Evolutionary conservation across 768 basidiomycete species (phyloP), one percentile per base, ranked within the genome.

Genomic region (Termitomyces sp.): DNA sequence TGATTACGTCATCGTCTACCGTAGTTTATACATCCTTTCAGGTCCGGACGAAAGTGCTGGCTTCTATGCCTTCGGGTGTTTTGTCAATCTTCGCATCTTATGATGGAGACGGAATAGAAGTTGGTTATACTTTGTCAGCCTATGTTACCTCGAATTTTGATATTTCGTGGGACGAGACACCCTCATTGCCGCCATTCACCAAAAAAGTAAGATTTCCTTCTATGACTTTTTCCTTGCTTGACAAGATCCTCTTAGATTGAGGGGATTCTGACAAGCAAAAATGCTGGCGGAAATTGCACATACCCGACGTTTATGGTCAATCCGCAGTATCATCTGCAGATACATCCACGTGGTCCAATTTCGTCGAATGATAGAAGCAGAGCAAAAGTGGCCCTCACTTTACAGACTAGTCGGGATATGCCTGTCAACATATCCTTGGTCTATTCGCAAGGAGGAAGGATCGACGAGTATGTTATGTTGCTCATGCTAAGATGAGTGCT

Each of bases 221-320:
- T 41, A 11, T 21, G 16, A 46, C 52, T n/a, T 41, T 16, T n/a
- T 40, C 47, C 27, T 12, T 45, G 4, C 37, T 19, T 29, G 9
- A 11, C 2, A 45, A 16, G 7, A 21, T 49, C 37, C 27, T 61
- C 34, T 45, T 12, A 92, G 90, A 65, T 88, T 6, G 73, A 81
- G 0, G 89, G 85, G 8, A 65, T 74, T 0, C 77, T 96, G 59
- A 86, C 85, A 0, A 79, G 72, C 35, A 85, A 85, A 62, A 92
- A 84, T 29, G 82, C 91, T 0, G 96, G 96, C 0, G 96, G 96
- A 1, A 95, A 95, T 65, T 82, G 85, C 55, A 82, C 83, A 5
- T 77, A 85, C 61, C 84, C 91, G 0, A 87, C 89, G 0, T 97
- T 89, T 70, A 89, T 96, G 85, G 70, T 82, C 48, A 98, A 98